A percentile compares a stretch with the other conserved stretches of the same genome.
phyloP scores from a whole-genome alignment of 257 asterid genomes.

The Fraxinus americana region DNA sequence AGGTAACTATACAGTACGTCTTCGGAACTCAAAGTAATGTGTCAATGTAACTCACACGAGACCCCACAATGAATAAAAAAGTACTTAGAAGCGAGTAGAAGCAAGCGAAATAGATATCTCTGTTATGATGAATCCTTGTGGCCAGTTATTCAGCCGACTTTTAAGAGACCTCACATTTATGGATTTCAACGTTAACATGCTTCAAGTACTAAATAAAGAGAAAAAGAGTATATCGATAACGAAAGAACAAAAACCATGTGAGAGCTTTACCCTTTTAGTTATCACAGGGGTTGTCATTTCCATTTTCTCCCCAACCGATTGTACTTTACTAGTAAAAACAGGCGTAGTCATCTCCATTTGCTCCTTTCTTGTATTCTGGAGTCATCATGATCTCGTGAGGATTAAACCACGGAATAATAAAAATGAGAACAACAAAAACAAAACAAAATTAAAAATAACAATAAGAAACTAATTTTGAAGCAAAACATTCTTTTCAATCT shows the following conservation, averaged over 20 bases:
- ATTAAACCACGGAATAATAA: background rate
- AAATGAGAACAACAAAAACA: constrained; percentile 15
- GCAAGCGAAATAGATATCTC: background rate
- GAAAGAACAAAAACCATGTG: background rate
- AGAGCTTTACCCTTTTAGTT: constrained; percentile 56
- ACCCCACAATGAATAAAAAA: background rate
- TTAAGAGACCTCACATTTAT: background rate
- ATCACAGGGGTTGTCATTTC: constrained; percentile 93
- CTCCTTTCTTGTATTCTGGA: constrained; percentile 66
- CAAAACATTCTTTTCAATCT: constrained; percentile 2
- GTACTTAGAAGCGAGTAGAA: background rate
- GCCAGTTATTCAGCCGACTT: background rate
- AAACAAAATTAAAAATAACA: background rate
- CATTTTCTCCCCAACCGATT: constrained; percentile 72
- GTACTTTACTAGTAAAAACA: constrained; percentile 58
- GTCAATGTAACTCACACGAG: background rate
- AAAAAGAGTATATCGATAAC: background rate
- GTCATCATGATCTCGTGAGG: constrained; percentile 7
- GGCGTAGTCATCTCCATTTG: constrained; percentile 94
- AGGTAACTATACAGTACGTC: background rate
- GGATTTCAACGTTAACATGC: background rate
- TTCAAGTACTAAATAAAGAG: background rate
- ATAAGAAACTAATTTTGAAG: constrained; percentile 1
- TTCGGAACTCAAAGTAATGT: background rate
- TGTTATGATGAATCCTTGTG: background rate